Evolutionary conservation across 148 eudicot genomes (phyloP).

Genomic region (Rhododendron griersonianum): DNA sequence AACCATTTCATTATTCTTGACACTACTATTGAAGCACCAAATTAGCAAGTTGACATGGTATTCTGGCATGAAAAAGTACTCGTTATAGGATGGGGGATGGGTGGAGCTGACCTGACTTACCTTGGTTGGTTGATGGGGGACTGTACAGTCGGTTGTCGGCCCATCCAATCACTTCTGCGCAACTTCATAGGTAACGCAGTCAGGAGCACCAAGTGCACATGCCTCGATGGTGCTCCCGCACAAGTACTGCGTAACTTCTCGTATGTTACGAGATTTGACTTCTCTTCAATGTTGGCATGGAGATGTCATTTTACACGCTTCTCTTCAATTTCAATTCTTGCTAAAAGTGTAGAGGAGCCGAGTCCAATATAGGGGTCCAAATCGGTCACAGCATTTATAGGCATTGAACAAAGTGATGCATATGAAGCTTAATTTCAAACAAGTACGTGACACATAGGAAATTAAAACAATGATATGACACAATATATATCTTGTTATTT

Average conservation of each 20-base stretch:
- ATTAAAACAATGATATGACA: background rate
- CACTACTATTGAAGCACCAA: background rate
- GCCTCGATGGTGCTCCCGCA: background rate
- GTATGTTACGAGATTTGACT: background rate
- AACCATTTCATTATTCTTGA: background rate
- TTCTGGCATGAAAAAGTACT: background rate
- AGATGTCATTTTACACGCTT: background rate
- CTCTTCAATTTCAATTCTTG: background rate
- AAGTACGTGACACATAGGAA: background rate
- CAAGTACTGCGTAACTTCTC: background rate
- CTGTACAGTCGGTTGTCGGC: background rate
- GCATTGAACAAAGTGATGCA: too few species aligned
- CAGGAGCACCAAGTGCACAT: background rate
- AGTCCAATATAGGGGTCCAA: background rate
- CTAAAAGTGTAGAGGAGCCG: background rate
- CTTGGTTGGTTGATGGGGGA: background rate
- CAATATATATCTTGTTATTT: background rate
- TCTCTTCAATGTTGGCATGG: background rate
- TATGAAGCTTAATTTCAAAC: background rate
- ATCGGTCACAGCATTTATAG: background rate
- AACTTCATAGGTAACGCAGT: background rate
- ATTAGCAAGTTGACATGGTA: background rate
- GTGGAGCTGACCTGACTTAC: background rate
- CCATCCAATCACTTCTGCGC: background rate
- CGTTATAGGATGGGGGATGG: background rate